phyloP scores from a whole-genome alignment of 2,329 filamentous ascomycete species.

The Apiospora phragmitis region DNA sequence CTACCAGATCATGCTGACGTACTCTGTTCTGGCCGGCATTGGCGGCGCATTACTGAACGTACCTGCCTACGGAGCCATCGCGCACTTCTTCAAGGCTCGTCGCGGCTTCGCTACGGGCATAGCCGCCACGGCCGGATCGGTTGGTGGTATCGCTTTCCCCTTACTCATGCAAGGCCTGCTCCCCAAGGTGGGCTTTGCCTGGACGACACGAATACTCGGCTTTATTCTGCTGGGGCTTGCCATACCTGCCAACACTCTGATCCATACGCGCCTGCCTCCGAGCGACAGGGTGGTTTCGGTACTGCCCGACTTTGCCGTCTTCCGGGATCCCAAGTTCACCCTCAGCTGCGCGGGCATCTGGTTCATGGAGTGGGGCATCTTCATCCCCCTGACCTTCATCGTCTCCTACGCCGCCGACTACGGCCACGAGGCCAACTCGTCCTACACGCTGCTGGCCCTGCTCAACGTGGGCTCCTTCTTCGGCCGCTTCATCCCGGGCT shows the following conservation, averaged over 20 bases:
- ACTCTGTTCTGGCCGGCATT: slow-evolving; percentile 15
- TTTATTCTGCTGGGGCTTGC: slow-evolving; percentile 30
- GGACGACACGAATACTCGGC: slow-evolving; percentile 35
- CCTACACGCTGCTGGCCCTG: slow-evolving; percentile 54
- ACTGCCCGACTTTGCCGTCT: slow-evolving; percentile 37
- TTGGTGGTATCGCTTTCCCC: slow-evolving; percentile 34
- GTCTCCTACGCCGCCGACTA: slow-evolving; percentile 42
- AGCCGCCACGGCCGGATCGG: slow-evolving; percentile 22
- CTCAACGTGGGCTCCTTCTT: slow-evolving; percentile 67
- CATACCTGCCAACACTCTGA: slow-evolving; percentile 24
- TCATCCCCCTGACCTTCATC: slow-evolving; percentile 46
- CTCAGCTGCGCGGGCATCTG: slow-evolving; percentile 44
- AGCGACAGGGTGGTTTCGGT: slow-evolving; percentile 33
- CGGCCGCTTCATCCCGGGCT: slow-evolving; percentile 65
- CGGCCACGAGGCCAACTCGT: background rate
- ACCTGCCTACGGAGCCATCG: slow-evolving; percentile 23
- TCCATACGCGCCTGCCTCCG: slow-evolving; percentile 36
- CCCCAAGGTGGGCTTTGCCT: slow-evolving; percentile 33
- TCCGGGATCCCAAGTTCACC: slow-evolving; percentile 40
- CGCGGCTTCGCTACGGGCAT: slow-evolving; percentile 28
- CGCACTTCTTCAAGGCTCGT: slow-evolving; percentile 28
- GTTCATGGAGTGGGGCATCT: slow-evolving; percentile 48
- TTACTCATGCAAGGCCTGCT: slow-evolving; percentile 34
- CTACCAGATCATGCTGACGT: slow-evolving; percentile 17
- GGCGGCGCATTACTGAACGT: slow-evolving; percentile 17